phyloP scores from a whole-genome alignment of 2,329 filamentous ascomycete species.

The Salinomyces thailandicus region DNA sequence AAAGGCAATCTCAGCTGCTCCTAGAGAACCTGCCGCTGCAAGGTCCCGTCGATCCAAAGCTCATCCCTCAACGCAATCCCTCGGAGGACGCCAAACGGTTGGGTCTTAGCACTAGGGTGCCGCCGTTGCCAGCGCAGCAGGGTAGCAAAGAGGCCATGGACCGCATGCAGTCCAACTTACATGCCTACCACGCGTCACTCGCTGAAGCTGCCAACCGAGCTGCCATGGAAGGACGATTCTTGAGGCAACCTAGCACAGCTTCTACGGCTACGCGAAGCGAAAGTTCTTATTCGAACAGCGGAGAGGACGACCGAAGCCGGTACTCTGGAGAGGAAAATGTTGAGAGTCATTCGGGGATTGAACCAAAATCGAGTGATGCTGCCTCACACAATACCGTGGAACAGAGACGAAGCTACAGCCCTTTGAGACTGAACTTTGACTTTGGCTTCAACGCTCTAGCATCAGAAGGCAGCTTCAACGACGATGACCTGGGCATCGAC shows the following conservation, averaged over 20 bases:
- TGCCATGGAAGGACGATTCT: conserved; percentile 64
- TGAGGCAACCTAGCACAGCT: conserved; percentile 32
- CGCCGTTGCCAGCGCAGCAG: conserved; percentile 41
- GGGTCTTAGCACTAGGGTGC: conserved; percentile 31
- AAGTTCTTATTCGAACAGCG: conserved; percentile 1
- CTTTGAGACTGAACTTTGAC: conserved; percentile 25
- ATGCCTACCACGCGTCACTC: conserved; percentile 72
- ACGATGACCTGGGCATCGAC: conserved; percentile 44
- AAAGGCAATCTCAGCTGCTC: conserved; percentile 19
- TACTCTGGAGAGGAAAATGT: conserved; percentile 9
- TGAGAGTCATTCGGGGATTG: not conserved
- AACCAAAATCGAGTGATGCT: conserved; percentile 16
- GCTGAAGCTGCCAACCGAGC: conserved; percentile 72
- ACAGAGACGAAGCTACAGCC: conserved; percentile 14
- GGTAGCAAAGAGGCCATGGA: conserved; percentile 21
- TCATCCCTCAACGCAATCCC: conserved; percentile 24
- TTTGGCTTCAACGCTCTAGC: conserved; percentile 38
- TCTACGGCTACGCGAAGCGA: conserved; percentile 6
- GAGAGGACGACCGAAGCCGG: conserved; percentile 8
- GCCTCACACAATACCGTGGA: conserved; percentile 9
- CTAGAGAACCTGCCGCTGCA: conserved; percentile 22
- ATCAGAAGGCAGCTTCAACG: conserved; percentile 33
- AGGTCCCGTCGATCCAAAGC: conserved; percentile 18
- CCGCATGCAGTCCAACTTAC: conserved; percentile 48
- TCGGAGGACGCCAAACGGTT: conserved; percentile 24